A percentile compares a stretch with the other conserved stretches of the same genome.
These are phyloP conservation scores for Hanseniaspora pseudoguilliermondii DNA, from an alignment of 805 yeast genomes.

Conservation along the genomic window DNA sequence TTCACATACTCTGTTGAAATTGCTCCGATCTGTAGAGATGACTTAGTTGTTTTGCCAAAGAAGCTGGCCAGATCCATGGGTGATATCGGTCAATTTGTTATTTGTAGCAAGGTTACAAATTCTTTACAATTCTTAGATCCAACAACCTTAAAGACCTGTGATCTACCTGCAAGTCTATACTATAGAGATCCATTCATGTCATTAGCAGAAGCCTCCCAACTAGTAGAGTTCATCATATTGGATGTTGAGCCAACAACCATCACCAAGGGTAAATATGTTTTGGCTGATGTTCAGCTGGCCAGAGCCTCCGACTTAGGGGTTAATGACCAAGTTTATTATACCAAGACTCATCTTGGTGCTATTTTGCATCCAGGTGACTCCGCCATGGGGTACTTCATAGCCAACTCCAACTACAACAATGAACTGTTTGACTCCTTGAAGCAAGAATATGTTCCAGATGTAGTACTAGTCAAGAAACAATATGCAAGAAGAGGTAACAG, in stretches of 20 bases:
- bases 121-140: slow-evolving; percentile 82
- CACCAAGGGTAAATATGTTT: slow-evolving; percentile 59
- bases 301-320: slow-evolving; percentile 77
- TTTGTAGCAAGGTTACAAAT: slow-evolving; percentile 77
- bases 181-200: slow-evolving; percentile 77
- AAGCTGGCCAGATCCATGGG: slow-evolving; percentile 76
- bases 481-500: slow-evolving; percentile 70
- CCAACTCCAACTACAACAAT: slow-evolving; percentile 78
- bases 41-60: slow-evolving; percentile 81
- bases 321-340: slow-evolving; percentile 69
- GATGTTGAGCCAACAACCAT: slow-evolving; percentile 89
- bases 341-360: slow-evolving; percentile 87
- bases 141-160: slow-evolving; percentile 61
- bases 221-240: slow-evolving; percentile 76
- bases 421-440: slow-evolving; percentile 66
- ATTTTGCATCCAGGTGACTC: slow-evolving; percentile 94
- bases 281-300: slow-evolving; percentile 88
- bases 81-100: slow-evolving; percentile 62
- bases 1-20: slow-evolving; percentile 87
- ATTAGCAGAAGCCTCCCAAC: slow-evolving; percentile 59
- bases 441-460: slow-evolving; percentile 62
- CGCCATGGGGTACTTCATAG: slow-evolving; percentile 77
- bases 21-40: slow-evolving; percentile 94
- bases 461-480: slow-evolving; percentile 74
- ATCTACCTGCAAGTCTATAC: slow-evolving; percentile 53